These are phyloP conservation scores for Xerocomus spinulosus DNA, from an alignment of 768 basidiomycete genomes.

Conservation along the genomic window DNA sequence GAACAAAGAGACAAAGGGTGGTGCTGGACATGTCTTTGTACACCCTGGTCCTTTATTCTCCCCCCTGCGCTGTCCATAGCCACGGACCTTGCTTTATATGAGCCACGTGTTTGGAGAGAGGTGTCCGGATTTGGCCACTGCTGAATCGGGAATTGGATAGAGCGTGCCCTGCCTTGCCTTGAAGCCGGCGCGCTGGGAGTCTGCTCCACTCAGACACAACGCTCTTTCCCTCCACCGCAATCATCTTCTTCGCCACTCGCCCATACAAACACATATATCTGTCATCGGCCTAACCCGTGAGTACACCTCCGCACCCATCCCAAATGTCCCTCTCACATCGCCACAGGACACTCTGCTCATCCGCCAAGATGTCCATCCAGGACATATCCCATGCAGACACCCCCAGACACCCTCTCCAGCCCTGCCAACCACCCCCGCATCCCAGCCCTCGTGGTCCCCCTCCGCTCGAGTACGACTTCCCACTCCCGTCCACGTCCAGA, in stretches of 20 bases:
- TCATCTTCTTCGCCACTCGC: conserved; percentile 2
- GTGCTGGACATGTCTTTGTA: not conserved
- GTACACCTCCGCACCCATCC: conserved; percentile 1
- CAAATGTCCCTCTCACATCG: conserved; percentile 12
- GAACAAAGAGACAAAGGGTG: conserved; percentile 7
- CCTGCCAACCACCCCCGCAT: conserved; percentile 12
- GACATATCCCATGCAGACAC: not conserved
- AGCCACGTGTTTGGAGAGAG: conserved; percentile 29
- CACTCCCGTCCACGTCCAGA: conserved; percentile 19
- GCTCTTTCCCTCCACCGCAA: conserved; percentile 11
- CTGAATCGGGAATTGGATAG: conserved; percentile 29
- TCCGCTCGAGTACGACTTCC: conserved; percentile 22
- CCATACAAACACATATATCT: conserved; percentile 6
- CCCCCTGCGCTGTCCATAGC: no score
- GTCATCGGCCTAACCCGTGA: conserved; percentile 1
- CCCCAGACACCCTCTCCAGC: conserved; percentile 14
- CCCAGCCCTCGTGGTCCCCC: conserved; percentile 10
- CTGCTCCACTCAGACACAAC: conserved; percentile 18
- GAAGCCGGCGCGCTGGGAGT: conserved; percentile 27
- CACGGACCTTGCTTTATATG: conserved; percentile 10
- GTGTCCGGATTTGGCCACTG: conserved; percentile 17
- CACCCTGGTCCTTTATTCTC: not conserved
- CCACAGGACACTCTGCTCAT: conserved; percentile 12
- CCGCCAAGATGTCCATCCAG: conserved; percentile 17
- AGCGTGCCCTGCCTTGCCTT: conserved; percentile 33